Evolutionary conservation across 2,329 filamentous ascomycete genomes (phyloP).

Genomic region (Diaporthe velutina): DNA sequence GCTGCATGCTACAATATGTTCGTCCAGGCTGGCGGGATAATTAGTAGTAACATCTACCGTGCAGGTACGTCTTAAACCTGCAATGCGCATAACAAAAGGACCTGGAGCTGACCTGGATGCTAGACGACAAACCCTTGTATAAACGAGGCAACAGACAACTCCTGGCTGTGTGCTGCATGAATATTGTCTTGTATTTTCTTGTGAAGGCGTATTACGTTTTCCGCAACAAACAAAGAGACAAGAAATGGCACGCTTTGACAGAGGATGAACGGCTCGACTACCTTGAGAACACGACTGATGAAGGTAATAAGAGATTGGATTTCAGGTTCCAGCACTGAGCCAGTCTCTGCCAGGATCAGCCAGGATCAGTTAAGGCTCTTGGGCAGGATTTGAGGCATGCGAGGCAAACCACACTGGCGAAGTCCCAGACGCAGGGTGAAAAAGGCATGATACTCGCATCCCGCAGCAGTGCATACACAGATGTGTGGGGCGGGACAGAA

Average conservation of each 20-base stretch:
- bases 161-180: slow-evolving; percentile 58
- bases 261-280: slow-evolving; percentile 55
- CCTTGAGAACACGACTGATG: slow-evolving; percentile 54
- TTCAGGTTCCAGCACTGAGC: slow-evolving; percentile 52
- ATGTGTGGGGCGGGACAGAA: no score
- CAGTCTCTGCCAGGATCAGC: not conserved
- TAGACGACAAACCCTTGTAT: slow-evolving; percentile 61
- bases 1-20: slow-evolving; percentile 74
- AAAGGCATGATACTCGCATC: no score
- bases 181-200: slow-evolving; percentile 47
- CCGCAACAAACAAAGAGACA: slow-evolving; percentile 43
- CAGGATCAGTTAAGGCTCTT: no score
- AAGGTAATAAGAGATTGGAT: slow-evolving; percentile 56
- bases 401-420: not conserved
- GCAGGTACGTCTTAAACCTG: slow-evolving; percentile 41
- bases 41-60: slow-evolving; percentile 56
- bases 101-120: slow-evolving; percentile 34
- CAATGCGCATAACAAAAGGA: no score
- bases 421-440: not conserved
- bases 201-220: slow-evolving; percentile 48
- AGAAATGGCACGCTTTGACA: slow-evolving; percentile 40
- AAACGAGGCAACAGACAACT: slow-evolving; percentile 66
- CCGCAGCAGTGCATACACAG: no score
- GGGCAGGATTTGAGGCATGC: not conserved
- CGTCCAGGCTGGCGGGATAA: slow-evolving; percentile 58